phyloP scores from a whole-genome alignment of 2,329 filamentous ascomycete genomes.

The Cladosporium sp. region DNA sequence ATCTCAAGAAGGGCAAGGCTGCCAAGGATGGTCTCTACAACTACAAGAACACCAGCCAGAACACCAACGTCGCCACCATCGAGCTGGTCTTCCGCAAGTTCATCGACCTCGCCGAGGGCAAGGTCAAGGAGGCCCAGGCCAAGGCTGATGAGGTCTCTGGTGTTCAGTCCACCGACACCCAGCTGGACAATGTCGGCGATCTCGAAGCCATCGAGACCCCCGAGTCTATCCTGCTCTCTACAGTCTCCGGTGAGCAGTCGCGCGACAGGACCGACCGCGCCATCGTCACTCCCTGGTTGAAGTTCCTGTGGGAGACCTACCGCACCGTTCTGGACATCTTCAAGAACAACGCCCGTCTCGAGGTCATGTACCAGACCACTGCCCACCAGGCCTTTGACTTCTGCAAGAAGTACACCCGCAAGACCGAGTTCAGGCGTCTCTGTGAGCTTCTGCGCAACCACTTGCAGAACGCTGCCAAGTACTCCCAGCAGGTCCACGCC shows the following conservation, averaged over 20 bases:
- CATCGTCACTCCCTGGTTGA: constrained; percentile 97
- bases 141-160: constrained; percentile 96
- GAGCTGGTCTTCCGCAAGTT: constrained; percentile 97
- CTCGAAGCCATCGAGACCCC: constrained; percentile 95
- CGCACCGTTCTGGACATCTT: constrained; percentile 96
- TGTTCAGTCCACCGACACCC: constrained; percentile 67
- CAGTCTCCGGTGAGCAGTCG: constrained; percentile 95
- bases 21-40: constrained; percentile 99
- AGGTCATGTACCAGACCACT: constrained; percentile 97
- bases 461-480: constrained; percentile 98
- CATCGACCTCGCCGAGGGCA: constrained; percentile 92
- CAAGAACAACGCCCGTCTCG: constrained; percentile 95
- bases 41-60: constrained; percentile 99
- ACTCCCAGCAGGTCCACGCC: constrained; percentile 97
- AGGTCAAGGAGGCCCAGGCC: constrained; percentile 90
- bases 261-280: constrained; percentile 95
- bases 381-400: constrained; percentile 98
- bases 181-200: constrained; percentile 78
- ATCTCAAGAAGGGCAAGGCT: constrained; percentile 95
- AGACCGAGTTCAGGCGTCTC: constrained; percentile 97
- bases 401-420: constrained; percentile 94
- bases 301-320: constrained; percentile 99
- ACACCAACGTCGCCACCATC: constrained; percentile 96
- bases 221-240: constrained; percentile 95
- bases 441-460: constrained; percentile 98